Base-by-base conservation (phyloP, 2,329 filamentous ascomycete genomes). In the Chaetomium olivaceum region DNA sequence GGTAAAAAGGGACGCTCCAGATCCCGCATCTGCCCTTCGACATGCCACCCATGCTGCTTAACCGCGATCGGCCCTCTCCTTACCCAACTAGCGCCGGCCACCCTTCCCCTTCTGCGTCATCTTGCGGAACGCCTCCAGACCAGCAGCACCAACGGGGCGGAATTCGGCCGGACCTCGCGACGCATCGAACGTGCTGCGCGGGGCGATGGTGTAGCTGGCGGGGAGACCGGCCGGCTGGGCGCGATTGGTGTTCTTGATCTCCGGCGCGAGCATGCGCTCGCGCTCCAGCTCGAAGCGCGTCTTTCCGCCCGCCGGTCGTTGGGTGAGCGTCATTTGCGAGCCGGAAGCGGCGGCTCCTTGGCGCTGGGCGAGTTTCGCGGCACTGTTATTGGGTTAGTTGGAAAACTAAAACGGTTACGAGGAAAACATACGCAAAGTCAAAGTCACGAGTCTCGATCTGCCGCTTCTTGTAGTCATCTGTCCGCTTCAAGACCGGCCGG, bases 381-480 rank as follows among this genome's bases (percentile, higher is more conserved):
- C 83, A 55, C 84, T 87, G 71, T 27, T 14, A 6, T 21, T 14
- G 12, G 2, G 54, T 31, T 21, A 14, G 39, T 65, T 29, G 29
- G 55, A 27, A 12, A 33, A 19, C n/a, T 50, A 4, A 1, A 55
- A 36, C 3, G 43, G 14, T 21, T 21, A 25, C 6, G 23, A 25
- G 33, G 8, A 14, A n/a, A 65, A 82, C 85, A 65, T 82, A 89
- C 87, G 83, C 79, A 71, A 87, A 83, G 74, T 89, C 87, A 69
- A 86, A 89, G 62, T 89, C 86, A 66, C 84, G 84, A 19, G 85
- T 87, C 73, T 87, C 82, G 51, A 89, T 80, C 68, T 85, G 84
- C 25, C 91, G 88, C 82, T 97, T 95, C 80, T 92, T 93, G 81
- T 96, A 97, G 77, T 97, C 93, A 73, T 97, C 93, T 67, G 91